Conservation (phyloP, 2,329 filamentous ascomycete genomes). For the Aaosphaeria arxii region DNA sequence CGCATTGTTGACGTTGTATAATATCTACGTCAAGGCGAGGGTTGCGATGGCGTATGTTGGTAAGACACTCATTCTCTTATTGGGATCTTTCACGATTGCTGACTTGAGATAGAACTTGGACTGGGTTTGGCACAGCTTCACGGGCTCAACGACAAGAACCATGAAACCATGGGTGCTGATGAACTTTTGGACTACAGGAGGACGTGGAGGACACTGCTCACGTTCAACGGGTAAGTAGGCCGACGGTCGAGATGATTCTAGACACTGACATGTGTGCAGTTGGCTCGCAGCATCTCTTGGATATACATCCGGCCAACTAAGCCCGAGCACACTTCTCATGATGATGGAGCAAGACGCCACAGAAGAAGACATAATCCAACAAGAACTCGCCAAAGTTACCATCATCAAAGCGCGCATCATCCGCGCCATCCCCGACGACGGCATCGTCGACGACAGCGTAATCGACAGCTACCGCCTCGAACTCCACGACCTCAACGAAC, state of each 20-base stretch:
- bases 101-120: constrained; percentile 10
- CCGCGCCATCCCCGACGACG: constrained; percentile 2
- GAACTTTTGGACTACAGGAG: constrained; percentile 9
- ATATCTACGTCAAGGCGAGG: constrained; percentile 13
- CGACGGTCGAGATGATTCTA: background rate
- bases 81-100: background rate
- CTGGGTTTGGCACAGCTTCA: constrained; percentile 9
- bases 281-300: constrained; percentile 16
- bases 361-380: constrained; percentile 9
- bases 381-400: constrained; percentile 14
- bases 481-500: constrained; percentile 8
- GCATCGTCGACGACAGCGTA: background rate
- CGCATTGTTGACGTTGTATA: constrained; percentile 17
- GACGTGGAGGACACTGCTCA: constrained; percentile 14
- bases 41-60: constrained; percentile 17
- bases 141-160: constrained; percentile 2
- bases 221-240: constrained; percentile 5
- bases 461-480: constrained; percentile 9
- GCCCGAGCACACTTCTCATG: background rate
- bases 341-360: background rate
- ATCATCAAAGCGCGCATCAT: constrained; percentile 16
- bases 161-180: background rate
- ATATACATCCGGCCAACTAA: constrained; percentile 3
- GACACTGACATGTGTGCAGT: constrained; percentile 1
- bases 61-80: constrained; percentile 1